Evolutionary conservation across 495 filamentous ascomycete genomes (phyloP).

Genomic region (Penicillium salamii): DNA sequence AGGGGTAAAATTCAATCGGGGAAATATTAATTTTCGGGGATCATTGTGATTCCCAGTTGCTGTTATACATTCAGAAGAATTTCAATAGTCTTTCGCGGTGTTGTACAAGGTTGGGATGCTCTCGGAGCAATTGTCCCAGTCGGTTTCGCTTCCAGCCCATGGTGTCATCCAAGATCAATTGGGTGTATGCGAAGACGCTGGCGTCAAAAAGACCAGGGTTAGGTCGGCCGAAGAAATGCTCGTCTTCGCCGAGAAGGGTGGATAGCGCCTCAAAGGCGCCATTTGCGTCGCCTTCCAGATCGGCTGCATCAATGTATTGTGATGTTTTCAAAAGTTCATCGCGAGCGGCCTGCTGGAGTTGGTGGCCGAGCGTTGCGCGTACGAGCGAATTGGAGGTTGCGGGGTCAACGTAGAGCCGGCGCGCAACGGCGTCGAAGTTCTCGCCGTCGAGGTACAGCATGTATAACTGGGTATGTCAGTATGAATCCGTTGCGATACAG

Average conservation of each 20-base stretch:
- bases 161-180: conserved; percentile 64
- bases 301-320: conserved; percentile 55
- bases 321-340: conserved; percentile 67
- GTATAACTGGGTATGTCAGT: conserved; percentile 56
- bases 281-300: conserved; percentile 64
- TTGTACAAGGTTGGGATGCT: conserved; percentile 49
- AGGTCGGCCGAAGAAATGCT: conserved; percentile 64
- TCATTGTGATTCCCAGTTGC: neutral
- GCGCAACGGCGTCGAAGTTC: conserved; percentile 63
- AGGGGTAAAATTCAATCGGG: neutral
- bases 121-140: conserved; percentile 37
- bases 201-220: conserved; percentile 80
- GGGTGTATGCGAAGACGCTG: conserved; percentile 85
- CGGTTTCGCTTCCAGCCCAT: conserved; percentile 57
- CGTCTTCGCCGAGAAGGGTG: conserved; percentile 58
- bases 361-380: conserved; percentile 55
- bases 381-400: conserved; percentile 61
- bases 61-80: conserved; percentile 29
- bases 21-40: conserved; percentile 13
- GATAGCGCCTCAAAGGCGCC: conserved; percentile 76
- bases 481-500: neutral
- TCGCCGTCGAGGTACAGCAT: conserved; percentile 68
- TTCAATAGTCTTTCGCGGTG: conserved; percentile 51
- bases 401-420: conserved; percentile 65
- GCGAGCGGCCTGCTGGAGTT: conserved; percentile 68